Evolutionary conservation across 129 eudicot species (phyloP).

Genomic region (Pulicaria dysenterica): DNA sequence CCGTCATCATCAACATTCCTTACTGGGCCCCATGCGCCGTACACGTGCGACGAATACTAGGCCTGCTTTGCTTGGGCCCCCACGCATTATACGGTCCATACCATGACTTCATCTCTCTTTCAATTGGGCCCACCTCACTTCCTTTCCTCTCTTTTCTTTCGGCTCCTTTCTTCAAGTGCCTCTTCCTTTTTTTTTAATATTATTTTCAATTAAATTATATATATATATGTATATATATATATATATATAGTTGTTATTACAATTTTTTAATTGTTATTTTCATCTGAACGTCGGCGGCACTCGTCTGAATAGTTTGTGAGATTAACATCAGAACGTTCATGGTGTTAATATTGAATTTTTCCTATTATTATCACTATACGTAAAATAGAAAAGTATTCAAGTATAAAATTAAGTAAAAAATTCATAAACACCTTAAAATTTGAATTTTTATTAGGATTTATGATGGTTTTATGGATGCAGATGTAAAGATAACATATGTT

Average conservation of each 20-base stretch:
- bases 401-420: too few relatives aligned
- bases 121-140: constrained; percentile 36
- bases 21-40: constrained; percentile 45
- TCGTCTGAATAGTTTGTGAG: too few relatives aligned
- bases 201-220: background rate
- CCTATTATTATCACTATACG: background rate
- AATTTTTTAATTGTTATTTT: too few relatives aligned
- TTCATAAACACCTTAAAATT: too few relatives aligned
- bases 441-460: too few relatives aligned
- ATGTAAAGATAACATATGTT: too few relatives aligned
- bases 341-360: too few relatives aligned
- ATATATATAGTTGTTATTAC: background rate
- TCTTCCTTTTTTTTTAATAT: background rate
- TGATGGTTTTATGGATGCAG: too few relatives aligned
- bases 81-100: constrained; percentile 35
- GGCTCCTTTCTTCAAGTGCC: constrained; percentile 41
- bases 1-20: constrained; percentile 45
- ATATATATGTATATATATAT: background rate
- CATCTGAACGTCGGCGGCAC: too few relatives aligned
- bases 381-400: too few relatives aligned
- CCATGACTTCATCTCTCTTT: constrained; percentile 39
- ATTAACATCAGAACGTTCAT: too few relatives aligned
- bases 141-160: constrained; percentile 40
- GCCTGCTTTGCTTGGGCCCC: constrained; percentile 49
- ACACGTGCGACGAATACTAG: constrained; percentile 44